Evolutionary conservation across 2,329 filamentous ascomycete genomes (phyloP).

Genomic region (Seiridium unicorne): DNA sequence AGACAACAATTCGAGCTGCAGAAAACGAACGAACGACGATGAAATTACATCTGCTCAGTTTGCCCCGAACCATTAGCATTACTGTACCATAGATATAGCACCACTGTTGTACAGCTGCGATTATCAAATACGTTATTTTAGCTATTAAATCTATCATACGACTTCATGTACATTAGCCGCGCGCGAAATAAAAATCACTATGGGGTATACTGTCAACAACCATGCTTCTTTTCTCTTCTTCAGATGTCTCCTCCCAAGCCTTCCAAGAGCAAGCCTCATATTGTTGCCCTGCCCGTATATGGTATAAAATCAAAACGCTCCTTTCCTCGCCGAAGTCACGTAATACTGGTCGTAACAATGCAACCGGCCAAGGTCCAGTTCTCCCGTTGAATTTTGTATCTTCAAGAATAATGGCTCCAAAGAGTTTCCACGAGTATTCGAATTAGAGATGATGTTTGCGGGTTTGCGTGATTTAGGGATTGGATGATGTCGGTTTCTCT

Average conservation of each 20-base stretch:
- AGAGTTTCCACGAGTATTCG: neutral
- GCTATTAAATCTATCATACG: conserved; percentile 29
- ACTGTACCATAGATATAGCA: too few relatives aligned
- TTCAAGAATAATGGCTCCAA: neutral
- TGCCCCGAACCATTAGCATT: too few relatives aligned
- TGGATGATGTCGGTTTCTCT: neutral
- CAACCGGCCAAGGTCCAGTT: conserved; percentile 4
- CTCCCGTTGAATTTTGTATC: neutral
- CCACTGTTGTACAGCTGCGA: too few relatives aligned
- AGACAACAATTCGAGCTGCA: too few relatives aligned
- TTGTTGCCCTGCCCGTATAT: neutral
- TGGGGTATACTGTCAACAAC: conserved; percentile 28
- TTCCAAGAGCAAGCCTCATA: neutral
- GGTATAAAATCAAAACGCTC: neutral
- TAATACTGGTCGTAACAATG: conserved; percentile 4
- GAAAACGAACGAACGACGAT: too few relatives aligned
- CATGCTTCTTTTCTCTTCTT: conserved; percentile 13
- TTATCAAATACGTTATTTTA: neutral
- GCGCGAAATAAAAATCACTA: conserved; percentile 9
- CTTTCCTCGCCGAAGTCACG: conserved; percentile 1
- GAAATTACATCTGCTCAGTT: too few relatives aligned
- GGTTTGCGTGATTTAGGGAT: neutral
- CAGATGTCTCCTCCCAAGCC: neutral
- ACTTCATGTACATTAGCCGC: conserved; percentile 32
- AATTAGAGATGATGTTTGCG: neutral